A percentile compares a stretch with the other conserved stretches of the same genome.
Conservation (phyloP, 768 basidiomycete genomes). For the Tylopilus sp. region DNA sequence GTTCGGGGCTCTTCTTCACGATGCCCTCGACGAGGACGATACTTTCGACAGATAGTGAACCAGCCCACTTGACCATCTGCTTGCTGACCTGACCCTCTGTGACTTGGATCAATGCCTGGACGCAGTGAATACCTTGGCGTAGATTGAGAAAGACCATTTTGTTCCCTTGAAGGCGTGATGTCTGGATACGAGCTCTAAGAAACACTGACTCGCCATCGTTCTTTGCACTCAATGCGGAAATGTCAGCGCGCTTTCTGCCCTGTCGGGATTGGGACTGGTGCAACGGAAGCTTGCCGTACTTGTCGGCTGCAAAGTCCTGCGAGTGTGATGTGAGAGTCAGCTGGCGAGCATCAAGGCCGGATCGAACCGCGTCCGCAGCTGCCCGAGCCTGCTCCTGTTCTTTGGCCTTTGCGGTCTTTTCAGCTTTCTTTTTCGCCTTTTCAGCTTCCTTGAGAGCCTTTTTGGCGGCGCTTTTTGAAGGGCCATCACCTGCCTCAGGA, state of each 20-base stretch:
- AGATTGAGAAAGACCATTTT: conserved; percentile 95
- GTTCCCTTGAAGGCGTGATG: conserved; percentile 86
- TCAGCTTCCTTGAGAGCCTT: conserved; percentile 88
- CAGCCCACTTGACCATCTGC: conserved; percentile 96
- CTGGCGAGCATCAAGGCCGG: conserved; percentile 33
- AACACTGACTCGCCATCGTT: conserved; percentile 73
- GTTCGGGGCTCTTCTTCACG: conserved; percentile 73
- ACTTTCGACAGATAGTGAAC: conserved; percentile 74
- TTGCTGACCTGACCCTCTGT: conserved; percentile 80
- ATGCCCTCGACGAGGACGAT: conserved; percentile 88
- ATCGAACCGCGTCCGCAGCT: conserved; percentile 50
- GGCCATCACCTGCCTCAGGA: conserved; percentile 41
- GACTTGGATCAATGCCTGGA: conserved; percentile 80
- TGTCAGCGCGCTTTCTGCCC: conserved; percentile 55
- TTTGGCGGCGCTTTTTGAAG: conserved; percentile 87
- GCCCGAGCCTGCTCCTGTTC: conserved; percentile 72
- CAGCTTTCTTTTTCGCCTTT: conserved; percentile 86
- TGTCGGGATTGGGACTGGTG: conserved; percentile 87
- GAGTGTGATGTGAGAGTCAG: conserved; percentile 4
- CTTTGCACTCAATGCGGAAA: conserved; percentile 57
- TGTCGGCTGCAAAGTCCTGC: conserved; percentile 73
- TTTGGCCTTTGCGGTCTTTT: conserved; percentile 76
- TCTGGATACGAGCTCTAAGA: conserved; percentile 88
- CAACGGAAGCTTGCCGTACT: conserved; percentile 85
- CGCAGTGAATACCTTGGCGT: conserved; percentile 80